A percentile compares a stretch with the other conserved stretches of the same genome.
Evolutionary conservation across 2,329 filamentous ascomycete species (phyloP).

Genomic region (Arthrobotrys entomopaga): DNA sequence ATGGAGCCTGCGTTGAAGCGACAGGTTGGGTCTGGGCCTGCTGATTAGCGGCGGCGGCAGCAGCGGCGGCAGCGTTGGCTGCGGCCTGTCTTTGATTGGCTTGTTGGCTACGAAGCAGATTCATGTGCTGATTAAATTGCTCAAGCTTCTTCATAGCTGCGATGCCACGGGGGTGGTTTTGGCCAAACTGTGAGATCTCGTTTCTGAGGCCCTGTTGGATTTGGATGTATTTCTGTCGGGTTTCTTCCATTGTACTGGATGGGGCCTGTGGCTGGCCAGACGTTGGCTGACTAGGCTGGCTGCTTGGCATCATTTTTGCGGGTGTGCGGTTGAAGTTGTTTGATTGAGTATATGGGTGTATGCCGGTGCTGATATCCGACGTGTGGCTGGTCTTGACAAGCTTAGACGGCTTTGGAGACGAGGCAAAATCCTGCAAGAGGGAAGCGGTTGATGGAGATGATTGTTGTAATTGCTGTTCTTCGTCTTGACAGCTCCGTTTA

Average conservation of each 20-base stretch:
- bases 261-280: constrained; percentile 23
- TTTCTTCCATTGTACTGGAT: constrained; percentile 48
- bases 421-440: not conserved
- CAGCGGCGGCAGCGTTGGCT: constrained; percentile 18
- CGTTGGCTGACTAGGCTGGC: constrained; percentile 28
- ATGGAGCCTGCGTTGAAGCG: not conserved
- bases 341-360: not conserved
- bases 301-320: constrained; percentile 30
- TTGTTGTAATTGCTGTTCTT: constrained; percentile 20
- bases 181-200: constrained; percentile 41
- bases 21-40: constrained; percentile 12
- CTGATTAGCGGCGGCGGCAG: constrained; percentile 16
- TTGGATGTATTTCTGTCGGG: constrained; percentile 43
- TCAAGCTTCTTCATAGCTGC: constrained; percentile 50
- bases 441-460: not conserved
- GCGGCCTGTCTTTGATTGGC: constrained; percentile 42
- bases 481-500: constrained; percentile 44
- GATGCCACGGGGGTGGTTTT: constrained; percentile 40
- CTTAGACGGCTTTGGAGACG: constrained; percentile 26
- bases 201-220: constrained; percentile 48
- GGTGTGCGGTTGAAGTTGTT: not conserved
- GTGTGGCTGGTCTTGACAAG: constrained; percentile 14
- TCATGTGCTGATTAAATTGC: constrained; percentile 52
- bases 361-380: constrained; percentile 27
- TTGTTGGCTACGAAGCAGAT: constrained; percentile 41